Conservation (phyloP, 1,139 yeast genomes). For the Candida sanyaensis region DNA sequence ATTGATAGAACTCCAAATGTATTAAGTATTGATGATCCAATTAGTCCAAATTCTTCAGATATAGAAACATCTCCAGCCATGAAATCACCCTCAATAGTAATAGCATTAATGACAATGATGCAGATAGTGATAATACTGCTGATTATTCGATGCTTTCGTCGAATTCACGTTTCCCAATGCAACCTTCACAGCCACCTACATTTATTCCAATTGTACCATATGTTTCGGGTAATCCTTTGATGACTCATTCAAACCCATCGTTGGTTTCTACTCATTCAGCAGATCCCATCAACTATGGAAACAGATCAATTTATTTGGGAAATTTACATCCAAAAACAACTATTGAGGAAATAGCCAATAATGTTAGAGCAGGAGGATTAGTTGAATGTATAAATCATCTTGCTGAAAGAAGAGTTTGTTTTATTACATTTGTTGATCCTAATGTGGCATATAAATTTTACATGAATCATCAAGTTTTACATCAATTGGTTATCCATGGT, state of each 20-base stretch:
- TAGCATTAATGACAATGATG: background rate
- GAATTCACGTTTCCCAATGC: slow-evolving; percentile 5
- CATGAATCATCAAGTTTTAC: slow-evolving; percentile 46
- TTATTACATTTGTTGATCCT: slow-evolving; percentile 48
- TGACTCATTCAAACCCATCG: slow-evolving; percentile 8
- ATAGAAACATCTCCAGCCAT: slow-evolving; percentile 10
- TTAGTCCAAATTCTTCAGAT: slow-evolving; percentile 16
- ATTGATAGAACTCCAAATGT: slow-evolving; percentile 5
- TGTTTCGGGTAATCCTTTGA: slow-evolving; percentile 3
- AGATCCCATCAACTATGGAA: slow-evolving; percentile 34
- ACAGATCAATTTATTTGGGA: slow-evolving; percentile 47
- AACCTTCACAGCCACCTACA: slow-evolving; percentile 4
- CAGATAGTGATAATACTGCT: slow-evolving; percentile 5
- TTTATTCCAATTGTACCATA: slow-evolving; percentile 7
- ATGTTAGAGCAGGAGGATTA: slow-evolving; percentile 50
- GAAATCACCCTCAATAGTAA: slow-evolving; percentile 10
- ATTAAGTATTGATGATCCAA: slow-evolving; percentile 13
- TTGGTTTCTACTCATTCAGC: slow-evolving; percentile 11
- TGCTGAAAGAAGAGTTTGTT: slow-evolving; percentile 42
- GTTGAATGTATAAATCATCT: slow-evolving; percentile 42
- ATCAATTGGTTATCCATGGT: slow-evolving; percentile 49
- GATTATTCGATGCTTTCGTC: slow-evolving; percentile 12
- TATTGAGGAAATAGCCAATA: slow-evolving; percentile 51
- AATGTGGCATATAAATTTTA: slow-evolving; percentile 43
- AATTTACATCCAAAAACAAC: slow-evolving; percentile 47